Conservation (phyloP, 352 stramenopile genomes). For the Phytophthora palmivora region DNA sequence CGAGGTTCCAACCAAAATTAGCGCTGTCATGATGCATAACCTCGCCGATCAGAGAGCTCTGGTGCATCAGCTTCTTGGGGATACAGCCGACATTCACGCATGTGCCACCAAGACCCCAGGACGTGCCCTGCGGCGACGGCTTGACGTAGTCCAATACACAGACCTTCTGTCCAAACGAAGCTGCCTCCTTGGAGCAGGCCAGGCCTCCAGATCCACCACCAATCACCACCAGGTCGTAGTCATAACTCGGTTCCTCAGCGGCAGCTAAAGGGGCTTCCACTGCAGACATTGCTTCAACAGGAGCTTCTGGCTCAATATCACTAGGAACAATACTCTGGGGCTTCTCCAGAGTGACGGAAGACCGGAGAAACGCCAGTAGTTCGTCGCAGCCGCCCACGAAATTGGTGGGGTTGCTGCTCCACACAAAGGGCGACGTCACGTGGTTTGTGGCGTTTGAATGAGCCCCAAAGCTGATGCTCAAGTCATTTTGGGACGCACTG, state of each 20-base stretch:
- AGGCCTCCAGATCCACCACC: slow-evolving; percentile 90
- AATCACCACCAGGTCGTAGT: slow-evolving; percentile 89
- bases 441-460: slow-evolving; percentile 54
- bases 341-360: slow-evolving; percentile 37
- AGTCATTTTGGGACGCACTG: slow-evolving; percentile 36
- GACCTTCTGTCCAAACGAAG: slow-evolving; percentile 94
- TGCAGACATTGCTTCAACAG: neutral
- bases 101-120: slow-evolving; percentile 95
- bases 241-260: slow-evolving; percentile 51
- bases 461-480: slow-evolving; percentile 45
- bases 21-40: slow-evolving; percentile 84
- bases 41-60: slow-evolving; percentile 93
- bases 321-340: slow-evolving; percentile 5
- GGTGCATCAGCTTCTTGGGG: slow-evolving; percentile 99
- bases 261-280: neutral
- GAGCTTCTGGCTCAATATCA: slow-evolving; percentile 9
- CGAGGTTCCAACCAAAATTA: slow-evolving; percentile 88
- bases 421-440: slow-evolving; percentile 82
- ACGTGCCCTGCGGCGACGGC: slow-evolving; percentile 87
- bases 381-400: slow-evolving; percentile 81
- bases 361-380: slow-evolving; percentile 68
- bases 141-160: slow-evolving; percentile 97
- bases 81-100: slow-evolving; percentile 99
- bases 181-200: slow-evolving; percentile 95
- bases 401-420: slow-evolving; percentile 53